Percentiles rank a stretch among this genome's conserved stretches.
Evolutionary conservation across 208 protist genomes (phyloP).

Genomic region (Trypanosomatidae sp.): DNA sequence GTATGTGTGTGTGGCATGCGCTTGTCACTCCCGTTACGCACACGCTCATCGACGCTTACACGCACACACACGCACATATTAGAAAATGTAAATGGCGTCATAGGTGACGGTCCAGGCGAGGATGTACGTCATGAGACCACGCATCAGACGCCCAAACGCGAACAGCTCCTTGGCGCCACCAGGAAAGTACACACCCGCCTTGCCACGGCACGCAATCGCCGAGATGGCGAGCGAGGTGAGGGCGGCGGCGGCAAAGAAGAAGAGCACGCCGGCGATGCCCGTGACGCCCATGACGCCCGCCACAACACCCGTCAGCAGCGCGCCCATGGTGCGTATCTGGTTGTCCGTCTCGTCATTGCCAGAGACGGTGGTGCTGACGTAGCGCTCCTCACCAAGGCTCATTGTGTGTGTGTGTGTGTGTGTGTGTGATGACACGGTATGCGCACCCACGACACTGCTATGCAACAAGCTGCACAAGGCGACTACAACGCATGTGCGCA

Average conservation of each 20-base stretch:
- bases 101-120: slow-evolving; percentile 81
- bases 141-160: slow-evolving; percentile 38
- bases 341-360: slow-evolving; percentile 49
- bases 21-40: too few species aligned
- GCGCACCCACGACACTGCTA: neutral
- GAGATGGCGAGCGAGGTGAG: slow-evolving; percentile 49
- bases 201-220: slow-evolving; percentile 27
- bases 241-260: slow-evolving; percentile 41
- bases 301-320: slow-evolving; percentile 52
- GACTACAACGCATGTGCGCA: slow-evolving; percentile 1
- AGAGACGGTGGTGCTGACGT: slow-evolving; percentile 26
- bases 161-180: slow-evolving; percentile 51
- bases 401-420: slow-evolving; percentile 8
- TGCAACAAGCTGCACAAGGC: slow-evolving; percentile 1
- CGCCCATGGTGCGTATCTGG: slow-evolving; percentile 59
- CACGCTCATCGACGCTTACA: too few species aligned
- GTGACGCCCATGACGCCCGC: slow-evolving; percentile 70
- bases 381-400: slow-evolving; percentile 29
- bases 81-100: slow-evolving; percentile 84
- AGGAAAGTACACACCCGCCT: slow-evolving; percentile 60
- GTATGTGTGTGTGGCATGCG: too few species aligned
- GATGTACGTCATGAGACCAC: slow-evolving; percentile 68
- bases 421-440: neutral
- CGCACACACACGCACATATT: too few species aligned
- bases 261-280: slow-evolving; percentile 42